phyloP scores from a whole-genome alignment of 2,329 filamentous ascomycete genomes.

The Alternaria angustiovoidea region DNA sequence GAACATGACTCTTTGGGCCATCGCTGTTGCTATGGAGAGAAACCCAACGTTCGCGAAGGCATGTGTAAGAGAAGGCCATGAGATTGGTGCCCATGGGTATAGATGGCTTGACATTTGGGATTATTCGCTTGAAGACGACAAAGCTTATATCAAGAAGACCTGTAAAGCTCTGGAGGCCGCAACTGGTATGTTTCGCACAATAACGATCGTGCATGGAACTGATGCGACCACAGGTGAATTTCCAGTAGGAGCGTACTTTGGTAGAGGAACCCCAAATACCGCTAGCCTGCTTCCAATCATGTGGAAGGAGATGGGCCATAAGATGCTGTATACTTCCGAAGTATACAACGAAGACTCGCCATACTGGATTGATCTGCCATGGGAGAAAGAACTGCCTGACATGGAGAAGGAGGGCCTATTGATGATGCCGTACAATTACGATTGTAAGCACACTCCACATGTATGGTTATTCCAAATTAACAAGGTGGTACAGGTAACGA shows the following conservation, averaged over 20 bases:
- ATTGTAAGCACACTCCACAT: constrained; percentile 53
- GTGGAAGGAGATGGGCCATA: constrained; percentile 62
- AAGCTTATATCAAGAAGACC: constrained; percentile 57
- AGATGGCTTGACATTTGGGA: constrained; percentile 62
- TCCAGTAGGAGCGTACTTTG: constrained; percentile 61
- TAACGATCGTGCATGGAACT: not conserved
- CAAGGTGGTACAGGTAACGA: constrained; percentile 43
- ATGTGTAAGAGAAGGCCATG: constrained; percentile 58
- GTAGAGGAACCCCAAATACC: constrained; percentile 58
- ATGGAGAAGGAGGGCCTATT: constrained; percentile 61
- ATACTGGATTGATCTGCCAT: constrained; percentile 64
- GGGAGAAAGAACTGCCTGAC: constrained; percentile 53
- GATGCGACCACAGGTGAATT: constrained; percentile 8
- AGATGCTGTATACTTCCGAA: constrained; percentile 60
- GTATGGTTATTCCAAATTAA: constrained; percentile 41
- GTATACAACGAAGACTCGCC: constrained; percentile 65
- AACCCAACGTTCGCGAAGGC: constrained; percentile 56
- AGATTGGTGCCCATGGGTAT: constrained; percentile 60
- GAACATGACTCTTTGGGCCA: constrained; percentile 62
- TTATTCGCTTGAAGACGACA: constrained; percentile 57
- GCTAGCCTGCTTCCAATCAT: constrained; percentile 60
- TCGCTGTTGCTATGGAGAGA: constrained; percentile 59
- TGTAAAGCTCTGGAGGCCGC: constrained; percentile 54
- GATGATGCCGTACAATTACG: constrained; percentile 64
- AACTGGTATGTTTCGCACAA: constrained; percentile 11